A percentile compares a stretch with the other conserved stretches of the same genome.
Conservation (phyloP, 495 filamentous ascomycete genomes). For the Chaetomidium leptoderma region DNA sequence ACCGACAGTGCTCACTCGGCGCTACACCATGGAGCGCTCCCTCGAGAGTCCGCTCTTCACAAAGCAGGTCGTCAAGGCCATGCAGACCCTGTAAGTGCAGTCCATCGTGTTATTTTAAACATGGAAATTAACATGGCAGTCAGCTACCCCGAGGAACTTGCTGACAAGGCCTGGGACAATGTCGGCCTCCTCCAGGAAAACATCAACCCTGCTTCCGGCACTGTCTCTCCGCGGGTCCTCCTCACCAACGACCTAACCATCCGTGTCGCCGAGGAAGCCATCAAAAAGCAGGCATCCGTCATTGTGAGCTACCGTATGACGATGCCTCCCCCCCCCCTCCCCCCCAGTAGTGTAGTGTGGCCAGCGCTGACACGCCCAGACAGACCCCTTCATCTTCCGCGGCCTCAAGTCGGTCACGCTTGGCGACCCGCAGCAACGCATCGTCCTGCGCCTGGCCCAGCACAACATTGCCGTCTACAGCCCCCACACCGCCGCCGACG, state of each 20-base stretch:
- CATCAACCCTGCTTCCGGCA: slow-evolving; percentile 14
- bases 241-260: slow-evolving; percentile 89
- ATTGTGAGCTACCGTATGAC: slow-evolving; percentile 81
- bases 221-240: slow-evolving; percentile 49
- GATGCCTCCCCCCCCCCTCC: background rate
- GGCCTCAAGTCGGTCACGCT: slow-evolving; percentile 83
- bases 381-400: slow-evolving; percentile 94
- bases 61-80: slow-evolving; percentile 69
- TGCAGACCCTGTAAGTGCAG: slow-evolving; percentile 70
- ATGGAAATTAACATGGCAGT: slow-evolving; percentile 7
- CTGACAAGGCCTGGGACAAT: slow-evolving; percentile 91
- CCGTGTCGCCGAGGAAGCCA: slow-evolving; percentile 87
- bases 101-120: background rate
- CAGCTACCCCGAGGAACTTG: slow-evolving; percentile 84
- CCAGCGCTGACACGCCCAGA: background rate
- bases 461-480: slow-evolving; percentile 93
- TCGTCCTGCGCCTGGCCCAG: slow-evolving; percentile 74
- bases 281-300: slow-evolving; percentile 66
- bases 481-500: slow-evolving; percentile 92
- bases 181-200: slow-evolving; percentile 47
- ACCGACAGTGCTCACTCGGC: background rate
- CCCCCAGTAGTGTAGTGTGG: background rate
- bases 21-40: slow-evolving; percentile 23
- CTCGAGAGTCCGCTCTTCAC: slow-evolving; percentile 56
- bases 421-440: slow-evolving; percentile 77